Evolutionary conservation across 805 yeast species (phyloP), one percentile per base, ranked within the genome.

Genomic region (Sugiyamaella boreocaroliniensis): DNA sequence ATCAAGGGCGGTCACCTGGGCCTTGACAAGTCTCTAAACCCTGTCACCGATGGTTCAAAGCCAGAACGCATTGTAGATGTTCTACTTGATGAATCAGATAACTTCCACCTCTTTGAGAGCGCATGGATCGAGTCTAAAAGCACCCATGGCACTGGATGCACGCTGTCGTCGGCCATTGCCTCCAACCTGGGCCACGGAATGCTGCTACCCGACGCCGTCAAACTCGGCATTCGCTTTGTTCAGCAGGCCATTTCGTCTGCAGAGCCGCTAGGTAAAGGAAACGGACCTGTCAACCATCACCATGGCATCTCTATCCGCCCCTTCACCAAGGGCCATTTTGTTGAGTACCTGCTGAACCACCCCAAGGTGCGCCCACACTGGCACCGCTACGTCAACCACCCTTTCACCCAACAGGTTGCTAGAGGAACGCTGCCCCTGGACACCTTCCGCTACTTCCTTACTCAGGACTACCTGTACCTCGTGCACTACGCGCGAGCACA

Each of bases 101-200:
- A 84, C 12, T 69, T 77, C 59, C 72, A 78, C 48, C 70, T 78
- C 6, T 82, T 74, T 62, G 74, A 71, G 49, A 82, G 84, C 16
- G 68, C 65, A 1, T 75, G 63, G 51, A 63, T 76, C 2, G 61
- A 69, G 6, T 72, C 89, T 0, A 66, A 68, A 1, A 79, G 83
- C 61, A 81, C 87, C 1, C 97, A 89, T 66, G 97, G 97, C 11
- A 87, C 96, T 2, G 97, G 97, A 1, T 89, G 97, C 68, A 86
- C 96, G 0, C 72, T 89, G 48, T 81, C 95, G 0, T 82, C 95
- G 0, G 76, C 95, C 0, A 83, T 89, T 56, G 83, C 93, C 0
- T 81, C 93, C 1, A 80, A 85, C 59, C 59, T 88, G 22, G 90
- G 95, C 2, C 73, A 73, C 37, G 83, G 83, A 0, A 58, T 63